phyloP scores from a whole-genome alignment of 2,329 filamentous ascomycete genomes.

The Aspergillus carbonarius region DNA sequence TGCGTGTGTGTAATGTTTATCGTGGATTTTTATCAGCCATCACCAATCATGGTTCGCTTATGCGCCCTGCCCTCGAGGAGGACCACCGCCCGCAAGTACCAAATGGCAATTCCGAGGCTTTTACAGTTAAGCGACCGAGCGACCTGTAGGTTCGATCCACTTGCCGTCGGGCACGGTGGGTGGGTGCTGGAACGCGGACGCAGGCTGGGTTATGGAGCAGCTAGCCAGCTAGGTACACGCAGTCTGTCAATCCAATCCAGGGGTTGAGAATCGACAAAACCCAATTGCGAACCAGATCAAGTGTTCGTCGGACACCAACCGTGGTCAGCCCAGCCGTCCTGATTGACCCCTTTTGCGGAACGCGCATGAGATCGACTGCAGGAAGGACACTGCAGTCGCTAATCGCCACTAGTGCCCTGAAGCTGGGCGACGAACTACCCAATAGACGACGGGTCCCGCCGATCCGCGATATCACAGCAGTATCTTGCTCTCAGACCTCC shows the following conservation, averaged over 20 bases:
- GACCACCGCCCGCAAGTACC: neutral
- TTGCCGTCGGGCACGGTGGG: constrained; percentile 1
- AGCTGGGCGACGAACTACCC: constrained; percentile 5
- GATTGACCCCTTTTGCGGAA: constrained; percentile 4
- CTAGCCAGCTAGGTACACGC: neutral
- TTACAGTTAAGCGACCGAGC: neutral
- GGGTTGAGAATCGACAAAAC: neutral
- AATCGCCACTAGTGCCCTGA: constrained; percentile 15
- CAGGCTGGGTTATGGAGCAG: neutral
- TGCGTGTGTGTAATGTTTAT: neutral
- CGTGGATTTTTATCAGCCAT: neutral
- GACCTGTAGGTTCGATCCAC: neutral
- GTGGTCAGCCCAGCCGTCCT: too few relatives aligned
- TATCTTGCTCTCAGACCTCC: neutral
- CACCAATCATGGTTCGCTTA: constrained; percentile 2
- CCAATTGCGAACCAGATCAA: neutral
- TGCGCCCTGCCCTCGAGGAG: neutral
- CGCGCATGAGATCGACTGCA: constrained; percentile 11
- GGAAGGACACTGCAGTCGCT: constrained; percentile 4
- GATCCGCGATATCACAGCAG: constrained; percentile 9
- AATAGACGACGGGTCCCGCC: constrained; percentile 11
- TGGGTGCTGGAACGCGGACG: neutral
- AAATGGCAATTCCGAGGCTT: neutral
- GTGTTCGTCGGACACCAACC: neutral
- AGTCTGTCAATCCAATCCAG: neutral